Evolutionary conservation across 1,284 basidiomycete genomes (phyloP).

Genomic region (Cutaneotrichosporon sp.): DNA sequence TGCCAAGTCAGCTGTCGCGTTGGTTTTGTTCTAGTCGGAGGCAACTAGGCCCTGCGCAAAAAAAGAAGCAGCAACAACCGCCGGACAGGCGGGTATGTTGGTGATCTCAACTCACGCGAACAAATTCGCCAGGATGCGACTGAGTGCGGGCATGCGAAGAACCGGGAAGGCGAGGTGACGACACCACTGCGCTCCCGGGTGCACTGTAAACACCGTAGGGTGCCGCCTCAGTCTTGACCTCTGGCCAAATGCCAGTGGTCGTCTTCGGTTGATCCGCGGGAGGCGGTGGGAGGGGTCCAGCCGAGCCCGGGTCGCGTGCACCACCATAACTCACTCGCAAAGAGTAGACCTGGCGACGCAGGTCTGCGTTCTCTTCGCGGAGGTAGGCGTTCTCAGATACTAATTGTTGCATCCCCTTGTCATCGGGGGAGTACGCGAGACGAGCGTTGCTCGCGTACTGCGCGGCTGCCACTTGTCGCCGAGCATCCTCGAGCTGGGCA

Average conservation of each 20-base stretch:
- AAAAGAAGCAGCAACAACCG: neutral
- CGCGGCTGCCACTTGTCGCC: conserved; percentile 41
- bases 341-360: conserved; percentile 44
- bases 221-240: conserved; percentile 23
- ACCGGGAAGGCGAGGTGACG: conserved; percentile 18
- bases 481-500: conserved; percentile 45
- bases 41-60: neutral
- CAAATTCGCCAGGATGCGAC: conserved; percentile 29
- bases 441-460: conserved; percentile 28
- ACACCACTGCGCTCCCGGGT: conserved; percentile 15
- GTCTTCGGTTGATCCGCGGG: conserved; percentile 18
- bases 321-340: conserved; percentile 26
- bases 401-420: conserved; percentile 39
- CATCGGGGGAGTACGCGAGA: conserved; percentile 32
- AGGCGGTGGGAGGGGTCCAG: conserved; percentile 14
- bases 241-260: conserved; percentile 20
- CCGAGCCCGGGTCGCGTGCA: conserved; percentile 13
- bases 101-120: conserved; percentile 20
- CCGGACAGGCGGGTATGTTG: neutral
- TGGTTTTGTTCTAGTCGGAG: neutral
- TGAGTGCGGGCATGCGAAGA: conserved; percentile 26
- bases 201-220: conserved; percentile 21
- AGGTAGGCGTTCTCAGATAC: conserved; percentile 46
- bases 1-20: conserved; percentile 10
- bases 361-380: conserved; percentile 46